Conservation (phyloP, 257 asterid genomes). For the Henckelia pumila region DNA sequence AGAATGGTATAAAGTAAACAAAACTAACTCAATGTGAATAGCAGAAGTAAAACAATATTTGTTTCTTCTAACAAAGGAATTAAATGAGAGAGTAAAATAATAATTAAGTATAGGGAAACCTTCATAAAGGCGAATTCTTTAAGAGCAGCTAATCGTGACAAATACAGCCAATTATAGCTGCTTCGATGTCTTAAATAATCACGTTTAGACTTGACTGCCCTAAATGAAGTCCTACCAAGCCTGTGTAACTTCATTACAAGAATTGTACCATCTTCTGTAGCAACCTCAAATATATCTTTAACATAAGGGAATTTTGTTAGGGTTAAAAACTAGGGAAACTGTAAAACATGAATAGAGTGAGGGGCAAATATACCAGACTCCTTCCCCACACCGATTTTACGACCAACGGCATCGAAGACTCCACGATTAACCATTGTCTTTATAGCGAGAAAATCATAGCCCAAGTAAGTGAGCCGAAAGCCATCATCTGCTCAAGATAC, state of each 20-base stretch:
- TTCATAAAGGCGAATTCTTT: constrained; percentile 98
- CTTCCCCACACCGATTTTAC: constrained; percentile 94
- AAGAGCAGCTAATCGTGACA: constrained; percentile 97
- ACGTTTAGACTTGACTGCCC: constrained; percentile 97
- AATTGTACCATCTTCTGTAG: constrained; percentile 87
- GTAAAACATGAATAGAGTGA: constrained; percentile 17
- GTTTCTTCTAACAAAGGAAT: constrained; percentile 13
- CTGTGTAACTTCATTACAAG: constrained; percentile 97
- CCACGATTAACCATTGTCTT: constrained; percentile 95
- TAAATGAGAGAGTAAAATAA: background rate
- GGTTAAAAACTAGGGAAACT: constrained; percentile 2
- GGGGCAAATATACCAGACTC: constrained; percentile 74
- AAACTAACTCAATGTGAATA: constrained; percentile 34
- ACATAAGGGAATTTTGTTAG: background rate
- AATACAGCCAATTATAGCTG: constrained; percentile 88
- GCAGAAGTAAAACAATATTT: constrained; percentile 32
- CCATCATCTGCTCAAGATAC: constrained; percentile 70
- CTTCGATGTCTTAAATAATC: constrained; percentile 96
- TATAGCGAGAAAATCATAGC: constrained; percentile 96
- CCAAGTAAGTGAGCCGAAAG: constrained; percentile 90
- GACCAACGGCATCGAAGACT: constrained; percentile 85
- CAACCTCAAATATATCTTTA: constrained; percentile 94
- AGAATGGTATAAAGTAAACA: background rate
- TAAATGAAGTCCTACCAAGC: constrained; percentile 89
- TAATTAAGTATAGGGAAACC: constrained; percentile 36